Evolutionary conservation across 768 basidiomycete species (phyloP).

Genomic region (Dentipellis sp.): DNA sequence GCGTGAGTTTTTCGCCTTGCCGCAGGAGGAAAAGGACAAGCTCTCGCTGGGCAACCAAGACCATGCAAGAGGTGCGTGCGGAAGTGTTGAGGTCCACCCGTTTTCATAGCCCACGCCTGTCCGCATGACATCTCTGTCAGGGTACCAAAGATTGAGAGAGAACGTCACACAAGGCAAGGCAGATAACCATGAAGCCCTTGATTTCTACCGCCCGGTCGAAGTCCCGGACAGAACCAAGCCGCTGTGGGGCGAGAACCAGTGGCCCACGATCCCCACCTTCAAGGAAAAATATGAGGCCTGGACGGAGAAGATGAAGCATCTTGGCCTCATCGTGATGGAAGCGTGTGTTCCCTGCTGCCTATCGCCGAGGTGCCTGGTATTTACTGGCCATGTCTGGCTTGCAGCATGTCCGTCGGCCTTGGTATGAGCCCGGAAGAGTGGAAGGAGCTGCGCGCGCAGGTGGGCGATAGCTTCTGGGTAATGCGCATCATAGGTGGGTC

Average conservation of each 20-base stretch:
- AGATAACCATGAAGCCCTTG: conserved; percentile 80
- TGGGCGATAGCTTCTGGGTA: conserved; percentile 85
- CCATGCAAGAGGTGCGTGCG: conserved; percentile 56
- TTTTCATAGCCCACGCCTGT: not conserved
- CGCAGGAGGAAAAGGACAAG: conserved; percentile 52
- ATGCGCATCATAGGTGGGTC: conserved; percentile 70
- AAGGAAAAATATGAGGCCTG: conserved; percentile 58
- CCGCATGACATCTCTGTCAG: conserved; percentile 26
- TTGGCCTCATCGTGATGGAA: conserved; percentile 80
- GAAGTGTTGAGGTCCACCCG: not conserved
- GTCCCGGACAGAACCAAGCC: conserved; percentile 60
- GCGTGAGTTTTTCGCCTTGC: conserved; percentile 60
- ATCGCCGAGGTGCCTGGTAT: not conserved
- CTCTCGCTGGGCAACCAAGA: conserved; percentile 65
- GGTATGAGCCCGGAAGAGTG: conserved; percentile 68
- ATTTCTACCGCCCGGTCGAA: conserved; percentile 70
- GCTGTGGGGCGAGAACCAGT: conserved; percentile 83
- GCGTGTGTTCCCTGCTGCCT: conserved; percentile 42
- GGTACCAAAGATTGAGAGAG: conserved; percentile 73
- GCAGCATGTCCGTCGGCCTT: conserved; percentile 74
- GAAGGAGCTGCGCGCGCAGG: conserved; percentile 52
- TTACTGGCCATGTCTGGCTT: not conserved
- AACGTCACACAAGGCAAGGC: conserved; percentile 81
- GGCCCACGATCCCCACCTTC: conserved; percentile 60
- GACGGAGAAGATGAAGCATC: conserved; percentile 77